Evolutionary conservation across 2,329 filamentous ascomycete species (phyloP), one percentile per base, ranked within the genome.

Genomic region (Exophiala dermatitidis): DNA sequence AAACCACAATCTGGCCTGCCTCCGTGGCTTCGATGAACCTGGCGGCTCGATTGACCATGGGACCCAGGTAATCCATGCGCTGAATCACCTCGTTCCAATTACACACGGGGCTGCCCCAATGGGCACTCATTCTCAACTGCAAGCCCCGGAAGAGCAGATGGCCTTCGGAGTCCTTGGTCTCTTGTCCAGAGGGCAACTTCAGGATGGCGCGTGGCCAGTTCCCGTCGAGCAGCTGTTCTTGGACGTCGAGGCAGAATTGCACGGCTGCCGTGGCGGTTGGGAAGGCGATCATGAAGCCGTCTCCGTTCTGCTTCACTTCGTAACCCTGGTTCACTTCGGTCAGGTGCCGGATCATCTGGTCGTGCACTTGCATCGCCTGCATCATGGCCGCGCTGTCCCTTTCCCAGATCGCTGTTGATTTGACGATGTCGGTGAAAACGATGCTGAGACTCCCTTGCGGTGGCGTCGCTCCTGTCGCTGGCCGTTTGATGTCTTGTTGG

Each of bases 221-320:
- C 40, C 60, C 53, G 52, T 57, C 57, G n/a, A 59, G 52, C 10
- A 62, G 50, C 36, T 56, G 50, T 37, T 57, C 50, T 29, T 62
- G 60, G 1, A 58, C 58, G 44, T 60, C 58, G 1, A 62, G 52
- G 51, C 60, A 62, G 50, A 60, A 62, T 12, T 58, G 53, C 42
- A 62, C 50, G 9, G 60, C 60, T 2, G 54, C 45, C 3, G 51
- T 51, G 3, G 60, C 58, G 6, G 53, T 53, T 7, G 54, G 42
- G 31, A 62, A 62, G 12, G 56, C 56, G 31, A 62, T 59, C 60
- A 62, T 60, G 53, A 62, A 62, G 29, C 60, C 60, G n/a, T 62
- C 60, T 10, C 58, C 60, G 33, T 62, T 62, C 47, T 62, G 60
- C 47, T 62, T 62, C 42, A 62, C 58, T 41, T 62, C 60, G 53